Conservation (phyloP, 164 flowering plant genomes). For the Paratinospora sagittata region DNA sequence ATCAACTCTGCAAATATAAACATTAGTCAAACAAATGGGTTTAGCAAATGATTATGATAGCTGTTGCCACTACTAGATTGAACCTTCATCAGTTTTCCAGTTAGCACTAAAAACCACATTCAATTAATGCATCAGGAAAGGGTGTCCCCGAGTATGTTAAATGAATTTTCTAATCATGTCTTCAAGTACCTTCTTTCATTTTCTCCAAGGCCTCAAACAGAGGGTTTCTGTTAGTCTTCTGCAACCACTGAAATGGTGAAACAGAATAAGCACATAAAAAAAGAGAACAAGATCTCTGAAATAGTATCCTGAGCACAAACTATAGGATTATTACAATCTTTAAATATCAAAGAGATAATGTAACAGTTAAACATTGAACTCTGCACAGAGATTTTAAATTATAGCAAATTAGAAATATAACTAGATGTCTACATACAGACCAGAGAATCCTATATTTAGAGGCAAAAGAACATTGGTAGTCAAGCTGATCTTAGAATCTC, state of each 20-base stretch:
- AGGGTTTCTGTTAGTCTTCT: conserved; percentile 81
- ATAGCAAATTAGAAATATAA: too few species aligned
- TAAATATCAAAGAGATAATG: too few species aligned
- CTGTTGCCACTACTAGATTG: neutral
- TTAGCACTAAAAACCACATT: neutral
- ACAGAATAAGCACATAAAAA: conserved; percentile 10
- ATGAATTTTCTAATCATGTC: neutral
- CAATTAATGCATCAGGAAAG: neutral
- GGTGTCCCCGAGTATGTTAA: neutral
- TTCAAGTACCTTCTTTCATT: conserved; percentile 90
- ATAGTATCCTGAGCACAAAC: neutral
- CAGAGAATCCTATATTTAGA: too few species aligned
- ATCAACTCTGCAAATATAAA: conserved; percentile 87
- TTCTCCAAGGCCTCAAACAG: conserved; percentile 87
- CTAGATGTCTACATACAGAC: too few species aligned
- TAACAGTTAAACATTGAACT: too few species aligned
- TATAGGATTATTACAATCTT: neutral
- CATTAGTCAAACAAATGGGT: conserved; percentile 14
- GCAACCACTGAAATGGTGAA: conserved; percentile 65
- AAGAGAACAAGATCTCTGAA: neutral
- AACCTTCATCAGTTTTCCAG: neutral
- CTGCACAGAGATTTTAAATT: too few species aligned
- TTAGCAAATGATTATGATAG: neutral
- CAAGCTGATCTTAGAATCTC: too few species aligned
- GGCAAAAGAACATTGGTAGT: too few species aligned